A percentile compares a stretch with the other conserved stretches of the same genome.
These are phyloP conservation scores for Cryptococcus hybrid DNA, from an alignment of 1,284 basidiomycete genomes.

Conservation along the genomic window DNA sequence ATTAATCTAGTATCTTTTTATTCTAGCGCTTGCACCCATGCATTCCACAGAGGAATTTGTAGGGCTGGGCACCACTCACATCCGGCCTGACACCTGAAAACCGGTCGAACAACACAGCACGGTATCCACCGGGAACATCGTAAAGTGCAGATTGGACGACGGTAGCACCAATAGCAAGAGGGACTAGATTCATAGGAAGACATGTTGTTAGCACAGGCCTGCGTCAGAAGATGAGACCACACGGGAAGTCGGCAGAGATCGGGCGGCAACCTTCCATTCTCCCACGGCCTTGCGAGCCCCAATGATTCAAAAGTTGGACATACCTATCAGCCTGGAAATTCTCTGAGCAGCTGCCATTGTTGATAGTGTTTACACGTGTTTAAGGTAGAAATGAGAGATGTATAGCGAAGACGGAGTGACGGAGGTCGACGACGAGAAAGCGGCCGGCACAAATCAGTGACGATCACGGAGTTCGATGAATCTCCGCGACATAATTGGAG, in stretches of 20 bases:
- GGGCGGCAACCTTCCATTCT: background rate
- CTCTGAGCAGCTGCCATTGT: conserved; percentile 34
- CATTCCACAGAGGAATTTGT: background rate
- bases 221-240: background rate
- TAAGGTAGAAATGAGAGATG: background rate
- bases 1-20: no score
- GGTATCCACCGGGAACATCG: conserved; percentile 84
- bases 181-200: conserved; percentile 56
- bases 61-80: conserved; percentile 51
- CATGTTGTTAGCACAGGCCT: background rate
- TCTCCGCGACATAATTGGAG: no score
- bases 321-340: conserved; percentile 32
- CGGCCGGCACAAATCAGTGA: conserved; percentile 1
- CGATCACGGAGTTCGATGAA: background rate
- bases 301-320: background rate
- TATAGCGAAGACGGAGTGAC: background rate
- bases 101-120: conserved; percentile 98
- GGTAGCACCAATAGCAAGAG: conserved; percentile 66
- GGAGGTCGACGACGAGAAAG: conserved; percentile 1
- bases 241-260: conserved; percentile 1
- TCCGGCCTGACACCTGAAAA: conserved; percentile 86
- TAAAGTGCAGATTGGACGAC: conserved; percentile 76
- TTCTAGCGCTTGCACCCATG: no score
- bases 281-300: background rate
- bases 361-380: background rate